A percentile compares a stretch with the other conserved stretches of the same genome.
Evolutionary conservation across 345 rosid species (phyloP).

Genomic region (thale cress (Arabidopsis thaliana)): TAIR10.1 NC_003071.7:14064001-14064500

Average conservation of each 20-base stretch:
- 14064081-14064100: conserved; percentile 36
- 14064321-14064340: conserved; percentile 38
- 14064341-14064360: conserved; percentile 26
- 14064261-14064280: conserved; percentile 26
- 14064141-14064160: conserved; percentile 37
- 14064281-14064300: conserved; percentile 29
- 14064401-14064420: conserved; percentile 10
- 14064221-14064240: neutral
- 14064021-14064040: neutral
- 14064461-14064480: neutral
- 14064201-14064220: conserved; percentile 30
- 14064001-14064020: neutral
- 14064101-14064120: conserved; percentile 43
- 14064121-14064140: conserved; percentile 40
- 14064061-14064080: conserved; percentile 35
- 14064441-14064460: conserved; percentile 20
- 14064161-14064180: conserved; percentile 5
- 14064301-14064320: conserved; percentile 22
- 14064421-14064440: conserved; percentile 3
- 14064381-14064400: neutral
- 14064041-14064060: neutral
- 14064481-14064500: conserved; percentile 9
- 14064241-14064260: neutral
- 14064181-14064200: conserved; percentile 16
- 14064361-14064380: conserved; percentile 18